Evolutionary conservation across 371 early-diverging fungal genomes (phyloP).

Genomic region (Mortierella sp.): DNA sequence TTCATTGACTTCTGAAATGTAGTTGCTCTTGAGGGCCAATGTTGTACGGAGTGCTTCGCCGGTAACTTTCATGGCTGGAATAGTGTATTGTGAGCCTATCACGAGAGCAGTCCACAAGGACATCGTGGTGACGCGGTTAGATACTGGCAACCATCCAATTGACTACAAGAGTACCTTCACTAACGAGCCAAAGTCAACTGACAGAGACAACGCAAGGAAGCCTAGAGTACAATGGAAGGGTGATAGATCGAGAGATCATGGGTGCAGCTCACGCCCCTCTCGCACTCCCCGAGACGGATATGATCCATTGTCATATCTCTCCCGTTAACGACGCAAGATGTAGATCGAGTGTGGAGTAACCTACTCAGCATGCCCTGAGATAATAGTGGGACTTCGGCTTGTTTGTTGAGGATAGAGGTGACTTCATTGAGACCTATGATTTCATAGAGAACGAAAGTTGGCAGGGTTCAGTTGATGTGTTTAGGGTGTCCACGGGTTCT

Average conservation of each 20-base stretch:
- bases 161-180: neutral
- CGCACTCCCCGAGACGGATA: neutral
- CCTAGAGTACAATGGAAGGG: neutral
- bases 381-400: slow-evolving; percentile 47
- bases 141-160: neutral
- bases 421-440: slow-evolving; percentile 45
- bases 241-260: slow-evolving; percentile 9
- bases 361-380: slow-evolving; percentile 56
- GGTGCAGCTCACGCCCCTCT: slow-evolving; percentile 2
- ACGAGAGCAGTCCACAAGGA: too few relatives aligned
- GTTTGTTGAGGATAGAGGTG: slow-evolving; percentile 35
- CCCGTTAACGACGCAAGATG: neutral
- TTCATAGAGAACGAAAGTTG: slow-evolving; percentile 28
- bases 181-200: slow-evolving; percentile 6
- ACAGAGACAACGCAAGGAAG: slow-evolving; percentile 1
- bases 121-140: neutral
- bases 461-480: too few relatives aligned
- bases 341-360: slow-evolving; percentile 5
- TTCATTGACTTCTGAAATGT: slow-evolving; percentile 70
- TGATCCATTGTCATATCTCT: neutral
- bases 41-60: slow-evolving; percentile 45
- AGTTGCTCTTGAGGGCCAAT: slow-evolving; percentile 38
- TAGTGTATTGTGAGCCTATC: slow-evolving; percentile 39
- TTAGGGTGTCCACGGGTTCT: too few relatives aligned
- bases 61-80: slow-evolving; percentile 45